These are phyloP conservation scores for Pyrenochaeta sp. DNA, from an alignment of 2,329 filamentous ascomycete species.

Conservation along the genomic window DNA sequence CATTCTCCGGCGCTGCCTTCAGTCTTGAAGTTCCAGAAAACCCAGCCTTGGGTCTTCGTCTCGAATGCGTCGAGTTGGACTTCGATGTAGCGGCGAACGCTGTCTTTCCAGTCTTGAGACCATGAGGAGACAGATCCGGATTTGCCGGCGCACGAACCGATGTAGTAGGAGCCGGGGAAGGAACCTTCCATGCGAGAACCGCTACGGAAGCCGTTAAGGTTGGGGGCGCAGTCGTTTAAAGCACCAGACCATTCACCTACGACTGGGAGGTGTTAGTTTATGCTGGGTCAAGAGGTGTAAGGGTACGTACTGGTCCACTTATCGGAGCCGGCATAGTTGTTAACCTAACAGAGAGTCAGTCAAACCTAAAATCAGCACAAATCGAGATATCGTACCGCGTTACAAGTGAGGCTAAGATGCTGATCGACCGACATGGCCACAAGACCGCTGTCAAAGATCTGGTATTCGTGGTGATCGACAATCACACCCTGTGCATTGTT, in stretches of 20 bases:
- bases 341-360: conserved; percentile 25
- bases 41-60: conserved; percentile 58
- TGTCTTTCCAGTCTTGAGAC: conserved; percentile 52
- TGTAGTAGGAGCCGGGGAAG: conserved; percentile 54
- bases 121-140: conserved; percentile 60
- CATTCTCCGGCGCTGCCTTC: conserved; percentile 59
- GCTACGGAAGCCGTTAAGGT: conserved; percentile 54
- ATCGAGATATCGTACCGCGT: conserved; percentile 48
- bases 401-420: conserved; percentile 66
- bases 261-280: conserved; percentile 39
- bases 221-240: conserved; percentile 65
- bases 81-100: conserved; percentile 60
- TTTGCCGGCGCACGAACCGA: conserved; percentile 62
- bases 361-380: no score
- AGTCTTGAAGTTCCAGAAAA: conserved; percentile 68
- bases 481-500: conserved; percentile 61
- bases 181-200: conserved; percentile 68
- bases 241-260: conserved; percentile 73
- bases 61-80: conserved; percentile 64
- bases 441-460: conserved; percentile 64
- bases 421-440: conserved; percentile 58
- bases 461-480: conserved; percentile 74
- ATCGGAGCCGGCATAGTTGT: conserved; percentile 59
- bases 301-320: conserved; percentile 61
- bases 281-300: background rate